Evolutionary conservation across 306 rosid genomes (phyloP).

Genomic region (Betula pendula): DNA sequence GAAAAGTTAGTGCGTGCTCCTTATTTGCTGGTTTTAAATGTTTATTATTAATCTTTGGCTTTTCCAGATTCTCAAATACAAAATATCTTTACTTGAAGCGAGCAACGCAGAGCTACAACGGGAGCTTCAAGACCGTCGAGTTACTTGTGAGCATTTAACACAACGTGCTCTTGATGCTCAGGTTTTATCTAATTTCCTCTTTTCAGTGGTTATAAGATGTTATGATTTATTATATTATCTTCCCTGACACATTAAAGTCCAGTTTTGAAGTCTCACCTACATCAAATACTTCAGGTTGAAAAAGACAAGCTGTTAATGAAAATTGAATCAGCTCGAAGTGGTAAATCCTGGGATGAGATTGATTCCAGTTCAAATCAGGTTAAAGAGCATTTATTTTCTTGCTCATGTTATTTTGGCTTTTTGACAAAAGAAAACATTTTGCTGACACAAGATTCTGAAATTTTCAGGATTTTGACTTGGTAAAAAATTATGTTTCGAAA

Average conservation of each 20-base stretch:
- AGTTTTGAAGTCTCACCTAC: conserved; percentile 16
- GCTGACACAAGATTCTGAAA: conserved; percentile 8
- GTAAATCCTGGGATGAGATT: conserved; percentile 95
- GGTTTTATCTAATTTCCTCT: conserved; percentile 25
- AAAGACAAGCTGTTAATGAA: conserved; percentile 70
- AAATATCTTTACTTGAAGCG: conserved; percentile 87
- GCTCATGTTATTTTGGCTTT: conserved; percentile 4
- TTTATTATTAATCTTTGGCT: conserved; percentile 23
- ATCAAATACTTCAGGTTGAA: conserved; percentile 65
- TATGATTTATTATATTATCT: neutral
- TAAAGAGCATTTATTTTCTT: conserved; percentile 12
- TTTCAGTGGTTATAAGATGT: neutral
- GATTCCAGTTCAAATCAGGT: conserved; percentile 76
- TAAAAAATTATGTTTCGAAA: conserved; percentile 69
- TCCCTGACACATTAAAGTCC: neutral
- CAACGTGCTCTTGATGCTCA: conserved; percentile 57
- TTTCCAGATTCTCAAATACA: conserved; percentile 80
- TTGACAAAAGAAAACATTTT: conserved; percentile 7
- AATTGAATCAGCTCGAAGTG: conserved; percentile 75
- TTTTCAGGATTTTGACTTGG: conserved; percentile 71
- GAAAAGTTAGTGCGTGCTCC: conserved; percentile 10
- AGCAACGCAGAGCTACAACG: conserved; percentile 71
- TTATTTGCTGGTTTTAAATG: conserved; percentile 13
- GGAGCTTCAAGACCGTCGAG: conserved; percentile 59
- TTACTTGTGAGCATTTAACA: conserved; percentile 41